phyloP scores from a whole-genome alignment of 768 basidiomycete species.

The Pisolithus sp. region DNA sequence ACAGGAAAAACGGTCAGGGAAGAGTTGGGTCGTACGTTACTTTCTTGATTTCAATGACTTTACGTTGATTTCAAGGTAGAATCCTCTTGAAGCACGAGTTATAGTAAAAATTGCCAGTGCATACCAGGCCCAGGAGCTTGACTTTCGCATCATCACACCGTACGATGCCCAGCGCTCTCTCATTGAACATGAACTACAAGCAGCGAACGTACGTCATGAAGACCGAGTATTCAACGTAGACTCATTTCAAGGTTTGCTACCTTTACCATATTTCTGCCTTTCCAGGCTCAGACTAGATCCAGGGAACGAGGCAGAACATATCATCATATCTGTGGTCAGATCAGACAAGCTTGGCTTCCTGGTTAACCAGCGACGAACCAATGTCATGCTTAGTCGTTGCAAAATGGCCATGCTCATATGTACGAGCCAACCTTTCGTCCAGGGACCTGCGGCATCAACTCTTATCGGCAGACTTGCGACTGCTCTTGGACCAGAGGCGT shows the following conservation, averaged over 20 bases:
- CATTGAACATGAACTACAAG: slow-evolving; percentile 52
- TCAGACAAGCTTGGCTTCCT: no score
- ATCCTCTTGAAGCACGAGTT: no score
- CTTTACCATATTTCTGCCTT: neutral
- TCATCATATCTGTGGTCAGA: no score
- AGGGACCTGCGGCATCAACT: neutral
- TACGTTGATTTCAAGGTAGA: no score
- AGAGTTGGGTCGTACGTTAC: neutral
- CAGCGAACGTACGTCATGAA: slow-evolving; percentile 42
- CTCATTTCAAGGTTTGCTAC: slow-evolving; percentile 60
- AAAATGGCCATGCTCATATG: no score
- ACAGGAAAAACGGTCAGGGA: slow-evolving; percentile 11
- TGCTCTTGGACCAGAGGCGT: no score
- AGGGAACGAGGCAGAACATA: slow-evolving; percentile 45
- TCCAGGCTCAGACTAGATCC: slow-evolving; percentile 6
- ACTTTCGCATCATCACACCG: slow-evolving; percentile 68
- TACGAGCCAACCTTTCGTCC: neutral
- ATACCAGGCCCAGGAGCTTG: no score
- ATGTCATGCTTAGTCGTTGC: no score
- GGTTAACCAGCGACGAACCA: no score
- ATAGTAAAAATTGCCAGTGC: no score
- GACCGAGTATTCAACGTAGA: slow-evolving; percentile 48
- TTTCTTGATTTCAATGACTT: no score
- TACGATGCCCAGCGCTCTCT: slow-evolving; percentile 64
- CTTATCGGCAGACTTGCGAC: neutral